Evolutionary conservation across 1,284 basidiomycete species (phyloP), one percentile per base, ranked within the genome.

Genomic region (Sanguinoderma infundibulare): DNA sequence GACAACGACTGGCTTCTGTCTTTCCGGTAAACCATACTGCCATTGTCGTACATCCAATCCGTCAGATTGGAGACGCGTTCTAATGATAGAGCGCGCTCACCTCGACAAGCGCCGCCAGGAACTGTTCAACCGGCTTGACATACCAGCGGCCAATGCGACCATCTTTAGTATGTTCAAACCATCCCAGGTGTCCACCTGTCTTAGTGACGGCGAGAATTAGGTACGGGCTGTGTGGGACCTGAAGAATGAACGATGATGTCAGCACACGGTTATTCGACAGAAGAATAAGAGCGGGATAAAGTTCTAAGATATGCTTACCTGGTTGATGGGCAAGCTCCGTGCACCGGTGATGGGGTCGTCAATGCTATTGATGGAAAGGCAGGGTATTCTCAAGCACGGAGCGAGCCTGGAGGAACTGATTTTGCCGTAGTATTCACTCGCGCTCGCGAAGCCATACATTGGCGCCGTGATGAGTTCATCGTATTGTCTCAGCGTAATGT

Each of bases 181-280:
- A 73, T 0, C 73, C 73, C 20, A 73, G 64, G 59, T 74, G 72
- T 7, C 72, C 72, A 12, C 73, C 73, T 3, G 60, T 52, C 12
- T 50, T 55, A 1, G 72, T 74, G 30, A 67, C 61, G 14, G 69
- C 72, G 15, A 73, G 61, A 22, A 71, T 58, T 7, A 72, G 36
- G 60, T 62, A 69, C 7, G 71, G 71, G 53, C 63, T 70, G 38
- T 58, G 24, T 3, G 40, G 39, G 32, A 64, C 63, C 65, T 70
- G 44, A 12, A 15, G 6, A 34, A 26, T 24, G 42, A 15, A 39
- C 15, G 53, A 22, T 36, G 46, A 40, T 44, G 38, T 61, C 57
- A 49, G 24, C 7, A 5, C 24, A 22, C 32, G 28, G 7, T 12
- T 39, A 30, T 35, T 28, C 20, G 32, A 34, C 5, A 35, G n/a